Percentiles rank a stretch among this genome's conserved stretches.
phyloP scores from a whole-genome alignment of 2,329 filamentous ascomycete genomes.

The Fusarium ramigenum region DNA sequence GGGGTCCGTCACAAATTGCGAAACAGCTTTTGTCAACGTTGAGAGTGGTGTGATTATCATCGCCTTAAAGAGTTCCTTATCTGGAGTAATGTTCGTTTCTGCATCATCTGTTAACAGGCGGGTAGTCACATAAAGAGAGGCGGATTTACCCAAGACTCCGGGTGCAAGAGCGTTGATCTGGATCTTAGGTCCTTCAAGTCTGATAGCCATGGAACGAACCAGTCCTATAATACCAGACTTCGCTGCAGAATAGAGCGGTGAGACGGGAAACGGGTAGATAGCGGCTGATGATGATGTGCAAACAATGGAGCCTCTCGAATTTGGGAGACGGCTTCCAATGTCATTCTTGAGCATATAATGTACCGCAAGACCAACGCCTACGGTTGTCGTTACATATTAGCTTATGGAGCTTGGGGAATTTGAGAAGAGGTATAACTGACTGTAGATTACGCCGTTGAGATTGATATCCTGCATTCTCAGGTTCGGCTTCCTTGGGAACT shows the following conservation, averaged over 20 bases:
- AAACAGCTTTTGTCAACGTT: neutral
- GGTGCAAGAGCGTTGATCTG: conserved; percentile 8
- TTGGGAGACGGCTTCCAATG: neutral
- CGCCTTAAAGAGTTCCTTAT: neutral
- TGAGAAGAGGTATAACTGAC: neutral
- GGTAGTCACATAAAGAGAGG: neutral
- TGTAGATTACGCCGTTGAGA: neutral
- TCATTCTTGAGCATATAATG: conserved; percentile 3
- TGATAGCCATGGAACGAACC: neutral
- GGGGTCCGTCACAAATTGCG: neutral
- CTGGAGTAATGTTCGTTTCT: neutral
- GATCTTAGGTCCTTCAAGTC: neutral
- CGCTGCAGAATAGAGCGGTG: neutral
- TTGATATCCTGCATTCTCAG: neutral
- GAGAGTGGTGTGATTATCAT: neutral
- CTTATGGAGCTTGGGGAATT: no score
- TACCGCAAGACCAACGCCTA: neutral
- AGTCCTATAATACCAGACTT: neutral
- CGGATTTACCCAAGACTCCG: neutral
- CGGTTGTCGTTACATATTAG: no score
- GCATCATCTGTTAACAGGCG: accelerated
- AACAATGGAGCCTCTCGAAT: neutral
- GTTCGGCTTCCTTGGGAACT: neutral
- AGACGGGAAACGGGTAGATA: neutral
- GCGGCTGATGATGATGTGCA: neutral